phyloP scores from a whole-genome alignment of 2,329 filamentous ascomycete species.

The Xylaria sp. region DNA sequence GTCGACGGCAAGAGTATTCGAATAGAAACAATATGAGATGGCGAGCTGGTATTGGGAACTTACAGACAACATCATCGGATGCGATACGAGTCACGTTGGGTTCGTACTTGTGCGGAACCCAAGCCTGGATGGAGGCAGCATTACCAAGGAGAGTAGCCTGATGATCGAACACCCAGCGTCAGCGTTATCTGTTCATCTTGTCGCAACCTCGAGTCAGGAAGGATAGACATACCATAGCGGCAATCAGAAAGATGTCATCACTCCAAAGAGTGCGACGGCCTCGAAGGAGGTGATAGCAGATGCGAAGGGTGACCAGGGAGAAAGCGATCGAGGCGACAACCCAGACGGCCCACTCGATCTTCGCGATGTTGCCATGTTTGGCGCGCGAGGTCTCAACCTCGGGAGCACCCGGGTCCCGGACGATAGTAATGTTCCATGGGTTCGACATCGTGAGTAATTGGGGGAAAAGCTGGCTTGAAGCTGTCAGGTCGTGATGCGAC shows the following conservation, averaged over 20 bases:
- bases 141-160: constrained; percentile 10
- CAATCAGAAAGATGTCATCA: constrained; percentile 19
- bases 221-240: constrained; percentile 13
- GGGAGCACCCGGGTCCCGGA: constrained; percentile 5
- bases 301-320: constrained; percentile 9
- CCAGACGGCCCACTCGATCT: constrained; percentile 8
- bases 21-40: neutral
- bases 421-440: neutral
- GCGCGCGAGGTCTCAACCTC: constrained; percentile 8
- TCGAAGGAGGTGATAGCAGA: constrained; percentile 13
- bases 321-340: constrained; percentile 7
- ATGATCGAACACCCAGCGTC: too few relatives aligned
- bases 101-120: constrained; percentile 15
- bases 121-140: constrained; percentile 7
- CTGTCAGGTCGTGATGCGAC: too few relatives aligned
- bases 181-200: neutral
- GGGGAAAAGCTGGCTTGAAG: neutral
- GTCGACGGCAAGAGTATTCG: neutral
- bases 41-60: neutral
- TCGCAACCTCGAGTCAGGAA: neutral
- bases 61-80: constrained; percentile 7
- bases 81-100: constrained; percentile 10
- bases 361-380: constrained; percentile 1
- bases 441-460: neutral
- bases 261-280: constrained; percentile 14